Conservation (phyloP, 495 filamentous ascomycete species). For the Penicillium silybi region DNA sequence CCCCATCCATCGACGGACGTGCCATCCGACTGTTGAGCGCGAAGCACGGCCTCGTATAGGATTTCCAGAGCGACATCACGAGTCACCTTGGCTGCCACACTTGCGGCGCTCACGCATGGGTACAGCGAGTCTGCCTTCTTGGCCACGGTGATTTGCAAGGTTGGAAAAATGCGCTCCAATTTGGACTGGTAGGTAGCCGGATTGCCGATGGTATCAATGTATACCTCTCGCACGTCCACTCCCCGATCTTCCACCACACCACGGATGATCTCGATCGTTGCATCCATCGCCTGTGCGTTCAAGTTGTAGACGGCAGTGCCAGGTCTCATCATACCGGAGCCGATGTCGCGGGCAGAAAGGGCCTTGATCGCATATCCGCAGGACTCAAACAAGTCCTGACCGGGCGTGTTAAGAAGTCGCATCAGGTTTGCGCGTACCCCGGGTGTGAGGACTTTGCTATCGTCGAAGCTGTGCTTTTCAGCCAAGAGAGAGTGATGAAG, state of each 20-base stretch:
- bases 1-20: conserved; percentile 60
- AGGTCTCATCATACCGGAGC: conserved; percentile 72
- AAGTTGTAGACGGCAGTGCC: conserved; percentile 70
- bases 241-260: conserved; percentile 64
- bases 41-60: conserved; percentile 52
- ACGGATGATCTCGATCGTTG: conserved; percentile 79
- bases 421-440: conserved; percentile 69
- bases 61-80: conserved; percentile 83
- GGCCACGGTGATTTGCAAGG: conserved; percentile 74
- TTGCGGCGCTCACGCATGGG: conserved; percentile 89
- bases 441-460: conserved; percentile 83
- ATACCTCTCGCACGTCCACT: conserved; percentile 82
- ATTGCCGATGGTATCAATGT: conserved; percentile 90
- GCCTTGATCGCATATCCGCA: conserved; percentile 81
- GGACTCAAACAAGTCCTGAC: conserved; percentile 56
- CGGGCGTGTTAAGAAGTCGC: conserved; percentile 64
- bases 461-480: conserved; percentile 77
- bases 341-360: conserved; percentile 82
- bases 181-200: conserved; percentile 78
- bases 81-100: conserved; percentile 93
- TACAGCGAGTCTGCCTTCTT: conserved; percentile 96
- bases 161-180: conserved; percentile 80
- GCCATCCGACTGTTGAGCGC: conserved; percentile 10
- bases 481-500: conserved; percentile 70
- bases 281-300: conserved; percentile 97